Evolutionary conservation across 192 early-diverging fungal genomes (phyloP), one percentile per base, ranked within the genome.

Genomic region (Gorgonomyces haynaldii): DNA sequence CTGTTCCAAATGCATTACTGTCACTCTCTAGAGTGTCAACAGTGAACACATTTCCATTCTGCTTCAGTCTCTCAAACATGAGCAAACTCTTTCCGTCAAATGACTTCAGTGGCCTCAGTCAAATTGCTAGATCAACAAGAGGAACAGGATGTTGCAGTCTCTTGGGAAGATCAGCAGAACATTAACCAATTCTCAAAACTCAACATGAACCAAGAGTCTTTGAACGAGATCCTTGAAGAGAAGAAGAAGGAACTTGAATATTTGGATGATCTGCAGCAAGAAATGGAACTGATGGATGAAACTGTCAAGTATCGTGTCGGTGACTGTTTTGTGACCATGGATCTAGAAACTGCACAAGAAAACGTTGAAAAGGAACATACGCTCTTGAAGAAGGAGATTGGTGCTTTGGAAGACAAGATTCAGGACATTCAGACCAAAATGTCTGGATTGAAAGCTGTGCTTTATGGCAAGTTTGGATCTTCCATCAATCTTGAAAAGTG

Each of bases 91-190:
- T n/a, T n/a, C n/a, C n/a, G n/a, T n/a, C n/a, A n/a, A n/a, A n/a
- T n/a, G n/a, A n/a, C 39, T 41, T 21, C 16, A 43, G 29, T 28
- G 15, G 12, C 9, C 17, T 5, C 13, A 28, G 29, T 43, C 25
- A 43, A 43, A 16, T 28, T 43, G 10, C 25, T 43, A 5, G 42
- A 43, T 27, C 15, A 43, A 28, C 38, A 82, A 27, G 86, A 92
- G 42, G 88, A 91, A 63, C 74, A 74, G 32, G 88, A 96, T 45
- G 78, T 79, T 39, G 84, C 91, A 57, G 91, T 98, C 21, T 85
- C 82, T n/a, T 95, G 91, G 91, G 81, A 87, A 53, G 95, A 98
- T 63, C 95, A 98, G 67, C 67, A 86, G 47, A 85, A 83, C 45
- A 98, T 98, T 64, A 98, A 98, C 73, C 54, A 69, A 32, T 98